A percentile compares a stretch with the other conserved stretches of the same genome.
Conservation (phyloP, 1,139 yeast genomes). For the Hyphopichia buzzinii region DNA sequence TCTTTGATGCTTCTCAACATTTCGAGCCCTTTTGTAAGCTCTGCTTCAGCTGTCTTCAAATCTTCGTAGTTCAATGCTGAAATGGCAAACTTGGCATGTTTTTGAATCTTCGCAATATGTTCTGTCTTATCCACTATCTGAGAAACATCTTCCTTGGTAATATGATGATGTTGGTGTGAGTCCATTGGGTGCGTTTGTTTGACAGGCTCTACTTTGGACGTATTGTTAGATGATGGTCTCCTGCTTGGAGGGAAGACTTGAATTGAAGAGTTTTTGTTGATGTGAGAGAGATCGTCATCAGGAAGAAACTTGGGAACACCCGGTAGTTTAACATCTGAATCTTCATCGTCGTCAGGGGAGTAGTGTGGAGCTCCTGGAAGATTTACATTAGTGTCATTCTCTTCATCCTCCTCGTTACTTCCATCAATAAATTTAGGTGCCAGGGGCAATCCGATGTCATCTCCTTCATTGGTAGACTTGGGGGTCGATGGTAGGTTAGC, state of each 20-base stretch:
- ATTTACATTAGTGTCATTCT: slow-evolving; percentile 7
- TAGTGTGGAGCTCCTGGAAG: slow-evolving; percentile 34
- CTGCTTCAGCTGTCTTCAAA: slow-evolving; percentile 73
- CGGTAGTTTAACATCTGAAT: slow-evolving; percentile 29
- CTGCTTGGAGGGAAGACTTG: slow-evolving; percentile 31
- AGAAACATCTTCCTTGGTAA: slow-evolving; percentile 45
- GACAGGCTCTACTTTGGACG: neutral
- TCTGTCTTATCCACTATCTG: slow-evolving; percentile 59
- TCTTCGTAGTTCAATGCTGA: slow-evolving; percentile 95
- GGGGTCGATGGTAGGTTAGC: slow-evolving; percentile 16
- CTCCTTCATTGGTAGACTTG: slow-evolving; percentile 11
- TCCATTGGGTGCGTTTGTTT: neutral
- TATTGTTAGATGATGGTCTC: slow-evolving; percentile 2
- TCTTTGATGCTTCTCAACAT: slow-evolving; percentile 23
- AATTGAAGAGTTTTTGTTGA: slow-evolving; percentile 40
- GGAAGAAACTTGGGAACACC: slow-evolving; percentile 46
- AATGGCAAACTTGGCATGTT: slow-evolving; percentile 85
- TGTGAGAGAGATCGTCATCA: slow-evolving; percentile 37
- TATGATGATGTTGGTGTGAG: slow-evolving; percentile 15
- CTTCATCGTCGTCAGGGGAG: slow-evolving; percentile 27
- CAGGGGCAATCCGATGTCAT: slow-evolving; percentile 1
- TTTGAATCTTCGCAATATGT: slow-evolving; percentile 67
- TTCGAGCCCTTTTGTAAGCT: slow-evolving; percentile 62
- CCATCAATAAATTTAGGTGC: slow-evolving; percentile 11
- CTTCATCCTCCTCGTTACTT: slow-evolving; percentile 3